phyloP scores from a whole-genome alignment of 2,329 filamentous ascomycete genomes.

The Fusarium gaditjirri region DNA sequence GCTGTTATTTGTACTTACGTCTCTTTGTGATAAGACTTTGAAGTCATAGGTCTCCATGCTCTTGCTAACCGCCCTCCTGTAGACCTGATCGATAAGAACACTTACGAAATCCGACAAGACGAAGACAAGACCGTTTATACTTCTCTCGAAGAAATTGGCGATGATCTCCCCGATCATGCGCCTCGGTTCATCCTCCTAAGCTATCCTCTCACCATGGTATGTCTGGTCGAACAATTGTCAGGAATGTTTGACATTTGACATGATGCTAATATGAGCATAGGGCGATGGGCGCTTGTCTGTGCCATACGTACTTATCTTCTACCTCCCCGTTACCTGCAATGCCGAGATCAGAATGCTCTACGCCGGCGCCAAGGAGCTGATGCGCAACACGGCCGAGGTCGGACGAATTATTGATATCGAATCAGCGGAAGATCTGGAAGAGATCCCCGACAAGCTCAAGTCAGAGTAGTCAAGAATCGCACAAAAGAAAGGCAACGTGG shows the following conservation, averaged over 20 bases:
- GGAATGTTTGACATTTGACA: not conserved
- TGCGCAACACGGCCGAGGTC: slow-evolving; percentile 94
- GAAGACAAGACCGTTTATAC: slow-evolving; percentile 82
- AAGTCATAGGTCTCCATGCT: not conserved
- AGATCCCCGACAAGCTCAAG: slow-evolving; percentile 75
- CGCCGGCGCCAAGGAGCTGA: slow-evolving; percentile 93
- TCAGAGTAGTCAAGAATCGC: slow-evolving; percentile 15
- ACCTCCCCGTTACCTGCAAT: slow-evolving; percentile 92
- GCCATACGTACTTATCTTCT: slow-evolving; percentile 95
- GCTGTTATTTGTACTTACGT: slow-evolving; percentile 89
- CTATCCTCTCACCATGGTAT: slow-evolving; percentile 87
- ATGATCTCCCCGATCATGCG: slow-evolving; percentile 91
- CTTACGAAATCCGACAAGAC: slow-evolving; percentile 87
- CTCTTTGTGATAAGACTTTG: slow-evolving; percentile 23
- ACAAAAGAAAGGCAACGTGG: not conserved
- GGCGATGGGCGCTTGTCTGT: slow-evolving; percentile 85
- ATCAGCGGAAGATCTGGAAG: slow-evolving; percentile 80
- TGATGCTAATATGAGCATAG: slow-evolving; percentile 56
- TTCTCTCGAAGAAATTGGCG: slow-evolving; percentile 80
- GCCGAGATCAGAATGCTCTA: slow-evolving; percentile 91
- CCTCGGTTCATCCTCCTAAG: slow-evolving; percentile 91
- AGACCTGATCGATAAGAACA: slow-evolving; percentile 93
- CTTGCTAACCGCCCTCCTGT: slow-evolving; percentile 39
- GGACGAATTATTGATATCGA: slow-evolving; percentile 87
- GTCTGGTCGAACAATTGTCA: slow-evolving; percentile 37